Evolutionary conservation across 169 alveolate genomes (phyloP).

Genomic region (Plasmodium adleri): DNA sequence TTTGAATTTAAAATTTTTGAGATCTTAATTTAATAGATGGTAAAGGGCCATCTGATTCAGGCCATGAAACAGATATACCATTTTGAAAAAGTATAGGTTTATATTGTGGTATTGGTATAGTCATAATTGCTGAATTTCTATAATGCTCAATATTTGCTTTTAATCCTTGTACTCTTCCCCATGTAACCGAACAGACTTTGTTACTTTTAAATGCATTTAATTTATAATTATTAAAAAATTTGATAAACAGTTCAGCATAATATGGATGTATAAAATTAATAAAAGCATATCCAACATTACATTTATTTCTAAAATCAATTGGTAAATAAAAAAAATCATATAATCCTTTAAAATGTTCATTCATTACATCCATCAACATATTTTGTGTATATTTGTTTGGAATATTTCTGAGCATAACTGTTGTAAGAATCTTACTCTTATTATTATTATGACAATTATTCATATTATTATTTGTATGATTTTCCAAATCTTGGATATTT

Average conservation of each 20-base stretch:
- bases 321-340: constrained; percentile 91
- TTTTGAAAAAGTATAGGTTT: constrained; percentile 80
- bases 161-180: constrained; percentile 83
- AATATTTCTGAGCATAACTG: constrained; percentile 90
- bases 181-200: constrained; percentile 77
- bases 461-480: neutral
- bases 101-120: constrained; percentile 79
- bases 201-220: constrained; percentile 78
- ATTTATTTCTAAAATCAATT: constrained; percentile 88
- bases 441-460: no score
- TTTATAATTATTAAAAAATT: constrained; percentile 74
- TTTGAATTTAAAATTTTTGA: constrained; percentile 24
- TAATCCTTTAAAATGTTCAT: constrained; percentile 80
- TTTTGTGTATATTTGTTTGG: constrained; percentile 89
- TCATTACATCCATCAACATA: constrained; percentile 83
- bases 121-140: constrained; percentile 81
- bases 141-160: constrained; percentile 79
- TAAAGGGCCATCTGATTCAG: constrained; percentile 78
- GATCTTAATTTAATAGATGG: constrained; percentile 78
- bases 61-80: constrained; percentile 79
- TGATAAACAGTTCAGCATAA: constrained; percentile 75
- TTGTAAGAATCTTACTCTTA: constrained; percentile 51
- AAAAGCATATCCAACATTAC: constrained; percentile 91
- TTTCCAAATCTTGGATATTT: constrained; percentile 54
- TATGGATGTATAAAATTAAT: constrained; percentile 84